Evolutionary conservation across 768 basidiomycete genomes (phyloP), one percentile per base, ranked within the genome.

Genomic region (Tricholoma furcatifolium): DNA sequence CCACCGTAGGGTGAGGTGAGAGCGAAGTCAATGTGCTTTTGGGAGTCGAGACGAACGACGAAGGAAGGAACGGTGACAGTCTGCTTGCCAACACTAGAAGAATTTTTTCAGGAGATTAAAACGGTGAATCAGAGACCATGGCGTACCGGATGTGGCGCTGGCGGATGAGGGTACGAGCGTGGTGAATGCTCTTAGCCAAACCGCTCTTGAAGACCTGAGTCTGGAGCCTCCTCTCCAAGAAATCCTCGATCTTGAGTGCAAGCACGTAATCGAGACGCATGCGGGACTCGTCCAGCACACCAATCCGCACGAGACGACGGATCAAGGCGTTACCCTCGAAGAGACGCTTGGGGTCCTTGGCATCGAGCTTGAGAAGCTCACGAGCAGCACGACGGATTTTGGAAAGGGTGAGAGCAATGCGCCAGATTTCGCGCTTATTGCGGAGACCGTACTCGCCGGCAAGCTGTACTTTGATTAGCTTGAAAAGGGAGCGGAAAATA

Each of bases 211-310:
- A 99, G 65, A 99, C 97, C 80, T 98, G 97, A 36, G 97, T 99
- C 78, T 99, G 97, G 69, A 99, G 77, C 64, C 97, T 80, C 66
- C 97, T 84, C 82, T 99, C 97, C 88, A 99, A 89, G 88, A 99
- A 99, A 77, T 99, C 97, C 74, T 99, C 97, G 65, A 98, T 86
- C 81, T 98, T 98, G 65, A 98, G 80, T 49, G 96, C 97, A 73
- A 99, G 80, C 80, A 98, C 97, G 87, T 99, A 99, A 89, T 99
- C 97, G 76, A 99, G 91, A 74, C 96, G 87, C 97, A 99, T 98
- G 73, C 95, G 89, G 60, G 83, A 75, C 81, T 99, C 97, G 71
- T 98, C 97, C 73, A 99, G 89, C 80, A 99, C 97, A 82, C 97
- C 97, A 66, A 99, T 98, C 66, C 97, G 94, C 53, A 99, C 96